phyloP scores from a whole-genome alignment of 768 basidiomycete genomes.

The Psilocybe tampanensis region DNA sequence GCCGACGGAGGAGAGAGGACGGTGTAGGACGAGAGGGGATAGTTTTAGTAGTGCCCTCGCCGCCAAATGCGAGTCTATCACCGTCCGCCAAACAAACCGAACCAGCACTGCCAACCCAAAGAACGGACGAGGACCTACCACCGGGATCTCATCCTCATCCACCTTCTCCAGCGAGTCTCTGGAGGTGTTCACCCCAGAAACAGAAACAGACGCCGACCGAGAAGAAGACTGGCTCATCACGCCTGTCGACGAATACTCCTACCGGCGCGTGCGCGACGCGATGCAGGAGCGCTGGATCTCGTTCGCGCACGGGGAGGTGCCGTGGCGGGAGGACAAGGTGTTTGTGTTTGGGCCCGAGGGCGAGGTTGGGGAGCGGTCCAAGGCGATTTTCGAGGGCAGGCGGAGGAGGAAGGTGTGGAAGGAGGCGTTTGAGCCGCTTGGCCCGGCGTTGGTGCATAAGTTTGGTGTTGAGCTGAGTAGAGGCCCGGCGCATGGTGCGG shows the following conservation, averaged over 20 bases:
- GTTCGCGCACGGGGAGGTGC: constrained; percentile 73
- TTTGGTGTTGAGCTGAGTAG: constrained; percentile 74
- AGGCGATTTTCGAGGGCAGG: constrained; percentile 65
- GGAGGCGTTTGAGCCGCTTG: constrained; percentile 68
- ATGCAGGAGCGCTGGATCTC: constrained; percentile 77
- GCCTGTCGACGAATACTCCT: constrained; percentile 68
- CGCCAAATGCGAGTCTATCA: constrained; percentile 13
- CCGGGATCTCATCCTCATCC: too few relatives aligned
- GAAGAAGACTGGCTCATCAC: constrained; percentile 54
- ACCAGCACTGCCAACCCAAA: too few relatives aligned
- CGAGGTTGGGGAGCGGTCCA: constrained; percentile 73
- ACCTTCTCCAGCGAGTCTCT: too few relatives aligned
- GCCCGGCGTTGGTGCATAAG: constrained; percentile 68
- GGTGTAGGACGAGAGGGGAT: background rate
- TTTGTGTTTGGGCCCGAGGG: constrained; percentile 85
- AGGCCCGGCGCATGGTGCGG: constrained; percentile 46
- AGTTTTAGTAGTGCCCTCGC: constrained; percentile 15
- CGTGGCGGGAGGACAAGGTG: constrained; percentile 66
- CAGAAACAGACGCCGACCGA: constrained; percentile 5
- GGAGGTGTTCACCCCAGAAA: too few relatives aligned
- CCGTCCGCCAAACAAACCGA: constrained; percentile 4
- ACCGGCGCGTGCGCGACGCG: constrained; percentile 65
- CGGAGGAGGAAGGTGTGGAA: constrained; percentile 63
- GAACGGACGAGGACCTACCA: too few relatives aligned
- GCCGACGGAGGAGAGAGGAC: constrained; percentile 8